Evolutionary conservation across 2,329 filamentous ascomycete species (phyloP), one percentile per base, ranked within the genome.

Genomic region (Cadophora luteo-olivacea): DNA sequence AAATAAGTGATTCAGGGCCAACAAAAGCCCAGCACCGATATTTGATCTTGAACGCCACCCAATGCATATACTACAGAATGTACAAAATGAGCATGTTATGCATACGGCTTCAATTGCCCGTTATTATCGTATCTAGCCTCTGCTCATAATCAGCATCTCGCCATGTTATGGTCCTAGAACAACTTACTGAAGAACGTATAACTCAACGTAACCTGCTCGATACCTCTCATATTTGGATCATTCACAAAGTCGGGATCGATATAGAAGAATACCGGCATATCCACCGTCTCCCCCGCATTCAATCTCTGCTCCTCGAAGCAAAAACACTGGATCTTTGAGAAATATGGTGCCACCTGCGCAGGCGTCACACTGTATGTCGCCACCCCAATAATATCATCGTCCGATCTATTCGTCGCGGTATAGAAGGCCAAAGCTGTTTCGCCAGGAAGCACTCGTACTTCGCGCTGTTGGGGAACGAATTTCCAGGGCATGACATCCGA

Each of bases 181-280:
- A 29, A 86, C 93, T 84, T 83, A 97, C 94, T 99, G 80, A 99
- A 99, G 79, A 99, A 99, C 0, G 96, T 99, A 82, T 99, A 99
- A 74, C 91, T 97, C 77, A 99, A 81, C 41, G 96, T 99, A 66
- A 99, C 94, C 1, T 94, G 97, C 82, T 97, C 93, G 71, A 99
- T 93, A 0, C 92, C 92, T 81, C 87, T 92, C 95, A 97, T 98
- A 72, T 92, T 94, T 63, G 95, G 84, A 80, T 99, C 96, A 74
- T 92, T 94, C 68, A 95, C 85, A 82, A 99, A 91, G 78, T 98
- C 96, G 0, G 96, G 96, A 78, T 99, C 96, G 73, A 99, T 92
- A 81, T 98, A 99, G 82, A 99, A 99, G 81, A 99, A 99, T 0
- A 99, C 97, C 0, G 96, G 97, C 97, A 99, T 99, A 80, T 99